phyloP scores from a whole-genome alignment of 1,284 basidiomycete genomes.

The Boletellus deceptivus region DNA sequence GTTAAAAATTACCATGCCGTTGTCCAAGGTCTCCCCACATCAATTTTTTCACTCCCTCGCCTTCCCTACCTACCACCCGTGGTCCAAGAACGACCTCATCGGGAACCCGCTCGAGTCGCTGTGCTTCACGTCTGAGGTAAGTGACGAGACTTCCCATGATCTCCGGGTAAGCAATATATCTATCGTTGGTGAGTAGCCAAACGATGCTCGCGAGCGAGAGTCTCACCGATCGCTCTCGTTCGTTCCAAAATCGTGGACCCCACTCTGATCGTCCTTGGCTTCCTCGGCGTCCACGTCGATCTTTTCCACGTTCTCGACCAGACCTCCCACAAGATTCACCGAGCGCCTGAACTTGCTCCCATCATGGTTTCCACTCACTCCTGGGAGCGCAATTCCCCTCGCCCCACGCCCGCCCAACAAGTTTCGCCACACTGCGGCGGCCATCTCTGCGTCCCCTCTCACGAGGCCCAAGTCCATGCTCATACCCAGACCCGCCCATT shows the following conservation, averaged over 20 bases:
- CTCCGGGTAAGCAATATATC: slow-evolving; percentile 74
- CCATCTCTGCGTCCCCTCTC: slow-evolving; percentile 76
- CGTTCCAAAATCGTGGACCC: slow-evolving; percentile 69
- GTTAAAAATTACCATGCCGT: too few species aligned
- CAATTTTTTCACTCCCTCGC: slow-evolving; percentile 24
- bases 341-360: slow-evolving; percentile 48
- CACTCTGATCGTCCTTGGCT: slow-evolving; percentile 60
- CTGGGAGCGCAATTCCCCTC: slow-evolving; percentile 51
- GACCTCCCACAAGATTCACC: slow-evolving; percentile 65
- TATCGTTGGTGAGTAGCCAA: slow-evolving; percentile 34
- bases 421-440: slow-evolving; percentile 90
- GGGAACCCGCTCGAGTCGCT: slow-evolving; percentile 60
- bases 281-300: slow-evolving; percentile 59
- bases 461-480: slow-evolving; percentile 82
- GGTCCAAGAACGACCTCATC: slow-evolving; percentile 66
- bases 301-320: slow-evolving; percentile 55
- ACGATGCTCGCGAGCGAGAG: not conserved
- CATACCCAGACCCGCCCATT: slow-evolving; percentile 85
- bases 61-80: slow-evolving; percentile 24
- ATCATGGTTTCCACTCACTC: slow-evolving; percentile 1
- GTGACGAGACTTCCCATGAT: slow-evolving; percentile 74
- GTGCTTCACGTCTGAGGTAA: slow-evolving; percentile 78
- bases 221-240: slow-evolving; percentile 41
- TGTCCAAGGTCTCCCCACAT: slow-evolving; percentile 20
- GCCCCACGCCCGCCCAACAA: slow-evolving; percentile 79